Evolutionary conservation across 2,329 filamentous ascomycete species (phyloP), one percentile per base, ranked within the genome.

Genomic region (Fusarium sp.): DNA sequence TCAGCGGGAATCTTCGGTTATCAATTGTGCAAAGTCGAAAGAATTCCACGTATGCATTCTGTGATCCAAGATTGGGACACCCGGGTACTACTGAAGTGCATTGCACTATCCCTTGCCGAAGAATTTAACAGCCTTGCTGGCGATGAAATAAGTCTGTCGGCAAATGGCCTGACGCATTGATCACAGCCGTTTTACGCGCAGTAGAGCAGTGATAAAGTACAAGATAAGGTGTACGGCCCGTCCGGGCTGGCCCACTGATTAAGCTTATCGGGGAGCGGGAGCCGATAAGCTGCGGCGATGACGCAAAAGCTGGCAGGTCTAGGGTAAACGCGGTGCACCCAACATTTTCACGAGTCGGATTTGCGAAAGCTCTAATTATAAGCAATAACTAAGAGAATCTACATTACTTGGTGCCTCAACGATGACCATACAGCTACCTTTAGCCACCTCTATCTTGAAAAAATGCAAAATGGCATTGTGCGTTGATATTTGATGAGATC

Each of bases 201-300:
- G 14, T 20, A 24, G 18, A 38, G 8, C 15, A 36, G 6, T 52
- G 18, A 11, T 36, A 28, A 8, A 17, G 24, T 13, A 13, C 11
- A 26, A 36, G 22, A 15, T 15, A 36, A 36, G 15, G 34, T 36
- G 10, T 15, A 22, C 28, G 52, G 52, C 53, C 22, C 28, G 54
- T 17, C 15, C 14, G 17, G 14, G 14, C 6, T 31, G 40, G 24
- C 40, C 59, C 59, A 46, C 34, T 40, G 28, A 15, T 62, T 62
- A 55, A 62, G 46, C 59, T 62, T 42, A 62, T 42, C 38, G 10
- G 1, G 7, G 15, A 36, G 17, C 11, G 31, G 13, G 4, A 11
- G 14, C 33, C 2, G 48, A 38, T 58, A 53, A 31, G 4, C 36
- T 15, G n/a, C 51, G 2, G 14, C 8, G 1, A 46, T 36, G 51